phyloP scores from a whole-genome alignment of 768 basidiomycete genomes.

The Tephrocybe sp. region DNA sequence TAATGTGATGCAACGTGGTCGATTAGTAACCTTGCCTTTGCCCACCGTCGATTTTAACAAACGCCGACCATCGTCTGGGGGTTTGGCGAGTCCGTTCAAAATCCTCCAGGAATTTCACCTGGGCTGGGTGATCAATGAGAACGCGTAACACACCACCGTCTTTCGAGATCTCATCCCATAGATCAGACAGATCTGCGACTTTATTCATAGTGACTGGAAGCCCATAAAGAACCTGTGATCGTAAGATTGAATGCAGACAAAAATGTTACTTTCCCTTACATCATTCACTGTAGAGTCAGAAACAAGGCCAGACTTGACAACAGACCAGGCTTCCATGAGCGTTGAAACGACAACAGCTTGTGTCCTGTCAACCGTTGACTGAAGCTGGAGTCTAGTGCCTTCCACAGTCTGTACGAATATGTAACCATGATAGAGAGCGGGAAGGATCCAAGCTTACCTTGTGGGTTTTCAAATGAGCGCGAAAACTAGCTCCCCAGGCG shows the following conservation, averaged over 20 bases:
- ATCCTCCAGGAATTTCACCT: slow-evolving; percentile 60
- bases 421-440: too few relatives aligned
- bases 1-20: slow-evolving; percentile 8
- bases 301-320: slow-evolving; percentile 64
- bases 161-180: slow-evolving; percentile 53
- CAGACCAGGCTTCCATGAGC: slow-evolving; percentile 76
- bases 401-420: slow-evolving; percentile 57
- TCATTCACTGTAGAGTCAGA: slow-evolving; percentile 74
- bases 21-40: slow-evolving; percentile 51
- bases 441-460: slow-evolving; percentile 54
- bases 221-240: slow-evolving; percentile 71
- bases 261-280: slow-evolving; percentile 41
- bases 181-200: slow-evolving; percentile 60
- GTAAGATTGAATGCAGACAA: background rate
- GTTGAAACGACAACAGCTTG: slow-evolving; percentile 78
- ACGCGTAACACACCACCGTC: slow-evolving; percentile 63
- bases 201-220: slow-evolving; percentile 71
- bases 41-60: slow-evolving; percentile 80
- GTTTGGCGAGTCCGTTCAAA: slow-evolving; percentile 45
- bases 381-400: slow-evolving; percentile 68
- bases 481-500: slow-evolving; percentile 67
- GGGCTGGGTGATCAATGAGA: slow-evolving; percentile 74
- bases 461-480: slow-evolving; percentile 85
- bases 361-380: slow-evolving; percentile 49
- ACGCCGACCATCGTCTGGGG: slow-evolving; percentile 64